Evolutionary conservation across 306 rosid species (phyloP).

Genomic region (Dicorynia guianensis): DNA sequence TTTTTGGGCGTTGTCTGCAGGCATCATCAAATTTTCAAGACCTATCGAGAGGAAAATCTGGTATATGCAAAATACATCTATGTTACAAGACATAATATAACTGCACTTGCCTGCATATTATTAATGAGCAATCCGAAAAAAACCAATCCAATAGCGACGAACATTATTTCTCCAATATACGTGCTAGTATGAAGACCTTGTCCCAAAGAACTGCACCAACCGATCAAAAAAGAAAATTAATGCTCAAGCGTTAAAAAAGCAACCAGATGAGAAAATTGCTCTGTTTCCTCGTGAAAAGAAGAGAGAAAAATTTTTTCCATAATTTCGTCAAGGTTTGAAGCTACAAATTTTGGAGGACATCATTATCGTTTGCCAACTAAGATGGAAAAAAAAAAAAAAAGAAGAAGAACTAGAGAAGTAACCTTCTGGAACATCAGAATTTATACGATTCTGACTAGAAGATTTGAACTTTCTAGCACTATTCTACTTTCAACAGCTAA

Average conservation of each 20-base stretch:
- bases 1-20: background rate
- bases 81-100: conserved; percentile 11
- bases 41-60: background rate
- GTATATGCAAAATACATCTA: background rate
- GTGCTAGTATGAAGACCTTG: conserved; percentile 90
- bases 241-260: background rate
- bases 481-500: background rate
- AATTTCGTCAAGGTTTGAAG: background rate
- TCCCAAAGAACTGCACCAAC: conserved; percentile 81
- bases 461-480: conserved; percentile 4
- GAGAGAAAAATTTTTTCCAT: background rate
- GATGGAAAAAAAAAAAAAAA: background rate
- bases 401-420: background rate
- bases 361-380: background rate
- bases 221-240: conserved; percentile 28
- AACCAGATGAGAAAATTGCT: background rate
- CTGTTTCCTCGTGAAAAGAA: background rate
- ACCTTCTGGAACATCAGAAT: background rate
- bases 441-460: background rate
- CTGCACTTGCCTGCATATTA: conserved; percentile 83
- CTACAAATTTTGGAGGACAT: background rate
- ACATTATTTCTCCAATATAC: conserved; percentile 80
- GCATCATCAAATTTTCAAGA: conserved; percentile 1
- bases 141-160: conserved; percentile 86
- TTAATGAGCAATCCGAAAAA: conserved; percentile 90